Percentiles rank a stretch among this genome's conserved stretches.
phyloP scores from a whole-genome alignment of 495 filamentous ascomycete species.

The Penicillium ucsense region DNA sequence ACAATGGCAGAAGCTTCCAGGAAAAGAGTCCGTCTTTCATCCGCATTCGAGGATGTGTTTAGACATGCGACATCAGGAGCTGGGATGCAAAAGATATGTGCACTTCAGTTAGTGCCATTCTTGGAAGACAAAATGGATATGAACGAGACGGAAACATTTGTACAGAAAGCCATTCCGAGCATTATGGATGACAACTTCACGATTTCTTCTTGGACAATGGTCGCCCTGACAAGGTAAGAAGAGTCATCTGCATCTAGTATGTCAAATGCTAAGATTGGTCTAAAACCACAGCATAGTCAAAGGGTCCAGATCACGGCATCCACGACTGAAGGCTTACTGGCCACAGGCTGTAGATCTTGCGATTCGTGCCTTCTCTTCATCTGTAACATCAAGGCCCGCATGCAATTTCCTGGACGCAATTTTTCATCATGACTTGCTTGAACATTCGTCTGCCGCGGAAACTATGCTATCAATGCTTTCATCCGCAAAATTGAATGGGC shows the following conservation, averaged over 20 bases:
- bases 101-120: slow-evolving; percentile 74
- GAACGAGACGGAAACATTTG: slow-evolving; percentile 31
- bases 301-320: slow-evolving; percentile 14
- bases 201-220: slow-evolving; percentile 55
- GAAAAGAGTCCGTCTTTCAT: slow-evolving; percentile 56
- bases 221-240: slow-evolving; percentile 50
- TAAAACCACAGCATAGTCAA: slow-evolving; percentile 20
- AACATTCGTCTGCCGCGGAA: slow-evolving; percentile 51
- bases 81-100: slow-evolving; percentile 47
- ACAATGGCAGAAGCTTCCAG: slow-evolving; percentile 13
- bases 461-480: slow-evolving; percentile 58
- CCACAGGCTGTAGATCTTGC: slow-evolving; percentile 65
- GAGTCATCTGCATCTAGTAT: neutral
- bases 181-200: slow-evolving; percentile 47
- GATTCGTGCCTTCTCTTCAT: slow-evolving; percentile 57
- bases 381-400: slow-evolving; percentile 65
- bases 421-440: slow-evolving; percentile 50
- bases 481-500: slow-evolving; percentile 71
- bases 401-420: slow-evolving; percentile 66
- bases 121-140: slow-evolving; percentile 33
- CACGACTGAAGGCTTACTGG: slow-evolving; percentile 45
- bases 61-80: slow-evolving; percentile 49
- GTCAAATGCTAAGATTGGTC: neutral
- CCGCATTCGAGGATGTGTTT: slow-evolving; percentile 49
- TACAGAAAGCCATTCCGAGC: slow-evolving; percentile 39